These are phyloP conservation scores for Dovyalis caffra DNA, from an alignment of 345 rosid genomes.

Conservation along the genomic window DNA sequence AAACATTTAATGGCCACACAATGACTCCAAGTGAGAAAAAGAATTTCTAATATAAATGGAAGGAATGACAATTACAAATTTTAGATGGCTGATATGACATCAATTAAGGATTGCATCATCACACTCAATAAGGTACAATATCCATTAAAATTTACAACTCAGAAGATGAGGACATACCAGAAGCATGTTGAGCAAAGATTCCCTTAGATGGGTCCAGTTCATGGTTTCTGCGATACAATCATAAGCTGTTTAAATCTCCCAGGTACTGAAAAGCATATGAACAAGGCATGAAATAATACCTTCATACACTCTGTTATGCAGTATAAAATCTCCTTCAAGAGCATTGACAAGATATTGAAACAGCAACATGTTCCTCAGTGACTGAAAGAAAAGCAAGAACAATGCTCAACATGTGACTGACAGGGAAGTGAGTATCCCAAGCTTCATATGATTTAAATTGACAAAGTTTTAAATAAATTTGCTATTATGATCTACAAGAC, in stretches of 20 bases:
- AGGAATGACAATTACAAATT: background rate
- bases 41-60: background rate
- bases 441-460: background rate
- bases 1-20: background rate
- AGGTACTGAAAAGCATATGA: constrained; percentile 12
- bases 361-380: constrained; percentile 58
- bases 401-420: background rate
- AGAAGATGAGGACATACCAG: constrained; percentile 47
- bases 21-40: background rate
- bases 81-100: background rate
- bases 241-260: background rate
- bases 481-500: background rate
- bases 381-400: constrained; percentile 41
- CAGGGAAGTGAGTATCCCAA: background rate
- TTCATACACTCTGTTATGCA: constrained; percentile 44
- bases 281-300: constrained; percentile 34
- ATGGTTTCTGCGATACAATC: constrained; percentile 54
- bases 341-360: constrained; percentile 70
- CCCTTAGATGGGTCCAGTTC: constrained; percentile 70
- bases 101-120: background rate
- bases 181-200: constrained; percentile 62
- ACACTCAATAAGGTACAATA: background rate
- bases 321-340: constrained; percentile 63
- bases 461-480: background rate
- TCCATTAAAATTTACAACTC: background rate